Base-by-base conservation (phyloP, 106 monocot species). In the Ottelia alismoides region DNA sequence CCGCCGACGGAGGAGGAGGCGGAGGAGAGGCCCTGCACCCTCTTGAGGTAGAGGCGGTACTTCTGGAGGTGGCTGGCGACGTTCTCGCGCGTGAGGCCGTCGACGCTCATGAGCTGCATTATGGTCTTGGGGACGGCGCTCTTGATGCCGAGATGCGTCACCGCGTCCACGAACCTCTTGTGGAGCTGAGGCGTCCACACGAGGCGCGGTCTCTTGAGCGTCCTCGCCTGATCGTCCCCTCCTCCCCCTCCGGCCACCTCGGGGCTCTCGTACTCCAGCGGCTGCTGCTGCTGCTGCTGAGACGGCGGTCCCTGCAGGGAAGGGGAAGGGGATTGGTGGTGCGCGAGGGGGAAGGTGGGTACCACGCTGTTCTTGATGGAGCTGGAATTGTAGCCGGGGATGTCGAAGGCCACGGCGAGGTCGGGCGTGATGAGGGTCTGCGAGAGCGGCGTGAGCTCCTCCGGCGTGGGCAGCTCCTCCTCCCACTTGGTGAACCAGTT, bases 31-130 rank as follows among this genome's bases (percentile, higher is more conserved):
- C 31, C 57, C 49, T 58, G 67, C 57, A 57, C 35, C 24, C 67
- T 28, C 67, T 50, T 67, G 49, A 67, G 50, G 50, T 67, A 67
- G 45, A 67, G 67, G 0, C 67, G 57, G 49, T 67, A 67, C 67
- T 67, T 67, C 57, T 67, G 67, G 58, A 67, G 67, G 31, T 67
- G 67, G n/a, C 67, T 67, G 20, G 67, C 67, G 32, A 67, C 67
- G 48, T 67, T 67, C 58, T 67, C 67, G 25, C 58, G 10, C 10
- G 67, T 67, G 24, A 67, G 57, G 27, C 67, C 67, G 14, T 67
- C 67, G 22, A 67, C 58, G 49, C 40, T 67, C 67, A 67, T 67
- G 31, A 67, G 20, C 48, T 58, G 57, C 67, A 67, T 67, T 57
- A 67, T 67, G 19, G 67, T 67, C 67, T 67, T 67, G 28, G 58